A percentile compares a stretch with the other conserved stretches of the same genome.
Evolutionary conservation across 208 protist genomes (phyloP).

Genomic region (Trichomonas vaginalis): DNA sequence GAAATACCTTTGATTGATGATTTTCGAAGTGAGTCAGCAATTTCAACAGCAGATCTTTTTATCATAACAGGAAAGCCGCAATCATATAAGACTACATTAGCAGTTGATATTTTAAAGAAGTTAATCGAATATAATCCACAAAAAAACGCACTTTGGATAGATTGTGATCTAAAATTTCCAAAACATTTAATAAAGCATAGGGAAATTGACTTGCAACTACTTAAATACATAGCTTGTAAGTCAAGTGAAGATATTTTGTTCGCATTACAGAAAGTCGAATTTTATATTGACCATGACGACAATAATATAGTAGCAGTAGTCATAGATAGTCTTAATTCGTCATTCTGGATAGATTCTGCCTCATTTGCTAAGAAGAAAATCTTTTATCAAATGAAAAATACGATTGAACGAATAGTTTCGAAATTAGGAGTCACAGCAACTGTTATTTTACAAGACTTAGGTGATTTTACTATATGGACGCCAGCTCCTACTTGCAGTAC

Average conservation of each 20-base stretch:
- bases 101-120: background rate
- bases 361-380: background rate
- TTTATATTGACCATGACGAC: background rate
- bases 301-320: background rate
- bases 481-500: background rate
- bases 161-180: background rate
- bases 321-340: background rate
- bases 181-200: background rate
- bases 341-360: background rate
- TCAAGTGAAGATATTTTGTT: background rate
- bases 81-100: background rate
- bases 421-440: background rate
- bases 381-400: background rate
- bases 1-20: background rate
- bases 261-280: background rate
- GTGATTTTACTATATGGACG: background rate
- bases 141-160: background rate
- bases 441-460: background rate
- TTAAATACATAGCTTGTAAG: background rate
- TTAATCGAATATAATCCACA: background rate
- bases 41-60: background rate
- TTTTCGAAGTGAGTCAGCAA: background rate
- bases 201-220: background rate
- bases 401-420: background rate
- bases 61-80: background rate